phyloP scores from a whole-genome alignment of 75 land plant genomes.

The Chamaecyparis obtusa region DNA sequence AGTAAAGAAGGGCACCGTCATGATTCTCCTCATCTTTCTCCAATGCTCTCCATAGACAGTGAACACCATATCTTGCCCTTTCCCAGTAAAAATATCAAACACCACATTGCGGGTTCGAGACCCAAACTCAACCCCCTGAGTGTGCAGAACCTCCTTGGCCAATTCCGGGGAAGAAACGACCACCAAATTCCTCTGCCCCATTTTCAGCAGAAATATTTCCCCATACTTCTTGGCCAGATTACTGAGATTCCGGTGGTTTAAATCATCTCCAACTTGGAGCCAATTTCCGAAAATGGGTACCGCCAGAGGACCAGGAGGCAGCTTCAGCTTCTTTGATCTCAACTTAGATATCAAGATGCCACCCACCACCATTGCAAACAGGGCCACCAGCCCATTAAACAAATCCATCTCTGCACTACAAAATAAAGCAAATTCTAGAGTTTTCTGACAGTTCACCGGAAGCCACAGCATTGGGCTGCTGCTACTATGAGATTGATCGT shows the following conservation, averaged over 20 bases:
- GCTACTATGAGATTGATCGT: not conserved
- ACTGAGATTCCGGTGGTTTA: conserved; percentile 56
- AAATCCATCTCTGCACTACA: not conserved
- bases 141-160: conserved; percentile 72
- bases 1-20: conserved; percentile 95
- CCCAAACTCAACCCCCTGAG: conserved; percentile 88
- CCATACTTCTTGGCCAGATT: conserved; percentile 57
- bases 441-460: no score
- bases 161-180: conserved; percentile 75
- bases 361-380: conserved; percentile 34
- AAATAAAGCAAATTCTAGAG: not conserved
- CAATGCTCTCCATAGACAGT: conserved; percentile 93
- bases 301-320: conserved; percentile 57
- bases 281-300: conserved; percentile 66
- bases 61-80: conserved; percentile 98
- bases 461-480: not conserved
- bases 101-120: conserved; percentile 80
- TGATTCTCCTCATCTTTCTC: conserved; percentile 90
- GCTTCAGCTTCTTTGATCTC: conserved; percentile 34
- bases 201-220: conserved; percentile 51
- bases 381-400: conserved; percentile 35
- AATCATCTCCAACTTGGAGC: conserved; percentile 47
- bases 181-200: conserved; percentile 70
- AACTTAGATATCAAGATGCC: conserved; percentile 51
- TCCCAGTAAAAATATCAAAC: conserved; percentile 90